phyloP scores from a whole-genome alignment of 1,139 yeast genomes.

The Pneumocystis carinii region DNA sequence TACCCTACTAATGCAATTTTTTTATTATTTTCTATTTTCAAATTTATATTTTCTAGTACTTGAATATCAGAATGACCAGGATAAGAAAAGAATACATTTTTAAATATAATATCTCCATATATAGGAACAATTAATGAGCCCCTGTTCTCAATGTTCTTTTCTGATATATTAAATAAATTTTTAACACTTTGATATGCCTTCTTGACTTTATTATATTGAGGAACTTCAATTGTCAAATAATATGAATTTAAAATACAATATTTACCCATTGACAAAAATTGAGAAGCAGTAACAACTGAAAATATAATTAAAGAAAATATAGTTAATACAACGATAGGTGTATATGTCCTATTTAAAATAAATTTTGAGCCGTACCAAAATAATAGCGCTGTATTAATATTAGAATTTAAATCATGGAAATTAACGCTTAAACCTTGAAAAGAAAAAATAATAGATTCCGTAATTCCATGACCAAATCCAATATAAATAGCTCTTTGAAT shows the following conservation, averaged over 20 bases:
- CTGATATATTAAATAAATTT: constrained; percentile 8
- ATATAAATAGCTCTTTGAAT: constrained; percentile 37
- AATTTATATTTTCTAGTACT: constrained; percentile 17
- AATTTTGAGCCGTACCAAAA: constrained; percentile 64
- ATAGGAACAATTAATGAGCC: constrained; percentile 3
- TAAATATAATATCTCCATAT: constrained; percentile 6
- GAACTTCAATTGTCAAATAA: constrained; percentile 27
- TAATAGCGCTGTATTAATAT: constrained; percentile 36
- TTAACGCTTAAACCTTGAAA: constrained; percentile 2
- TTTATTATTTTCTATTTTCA: constrained; percentile 51
- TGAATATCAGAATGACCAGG: constrained; percentile 5
- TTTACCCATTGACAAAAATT: constrained; percentile 34
- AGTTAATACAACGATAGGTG: constrained; percentile 42
- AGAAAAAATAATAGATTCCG: constrained; percentile 4
- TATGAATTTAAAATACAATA: neutral
- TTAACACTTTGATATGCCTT: constrained; percentile 11
- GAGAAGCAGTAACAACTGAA: constrained; percentile 50
- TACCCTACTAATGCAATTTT: constrained; percentile 74
- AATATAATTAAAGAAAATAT: constrained; percentile 61
- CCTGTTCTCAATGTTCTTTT: neutral
- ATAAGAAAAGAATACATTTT: constrained; percentile 12
- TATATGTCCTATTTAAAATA: constrained; percentile 42
- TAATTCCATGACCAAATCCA: constrained; percentile 19
- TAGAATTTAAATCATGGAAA: neutral
- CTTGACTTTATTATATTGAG: constrained; percentile 52